phyloP scores from a whole-genome alignment of 2,329 filamentous ascomycete species.

The Mycocentrospora acerina region DNA sequence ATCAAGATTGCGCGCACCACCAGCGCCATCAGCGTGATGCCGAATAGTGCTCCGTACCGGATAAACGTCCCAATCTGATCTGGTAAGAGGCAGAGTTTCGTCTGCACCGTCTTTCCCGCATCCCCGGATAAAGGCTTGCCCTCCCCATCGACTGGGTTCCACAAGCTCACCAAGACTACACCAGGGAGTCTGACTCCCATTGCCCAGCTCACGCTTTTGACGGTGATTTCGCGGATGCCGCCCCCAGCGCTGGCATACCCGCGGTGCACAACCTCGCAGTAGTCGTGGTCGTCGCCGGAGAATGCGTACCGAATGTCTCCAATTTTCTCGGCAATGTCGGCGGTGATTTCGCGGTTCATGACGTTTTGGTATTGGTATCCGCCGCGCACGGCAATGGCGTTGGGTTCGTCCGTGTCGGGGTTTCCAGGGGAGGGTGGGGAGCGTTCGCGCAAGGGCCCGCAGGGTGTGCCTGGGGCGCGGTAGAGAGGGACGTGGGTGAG shows the following conservation, averaged over 20 bases:
- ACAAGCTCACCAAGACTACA: conserved; percentile 84
- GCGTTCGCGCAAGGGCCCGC: conserved; percentile 81
- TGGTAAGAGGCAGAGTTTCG: conserved; percentile 85
- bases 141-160: conserved; percentile 76
- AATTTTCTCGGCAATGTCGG: conserved; percentile 72
- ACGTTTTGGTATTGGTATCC: conserved; percentile 99
- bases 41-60: conserved; percentile 68
- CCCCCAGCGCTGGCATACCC: conserved; percentile 61
- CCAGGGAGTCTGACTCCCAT: conserved; percentile 91
- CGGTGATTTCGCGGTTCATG: conserved; percentile 73
- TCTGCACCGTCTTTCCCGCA: conserved; percentile 68
- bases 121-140: conserved; percentile 41
- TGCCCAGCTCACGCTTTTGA: conserved; percentile 93
- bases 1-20: conserved; percentile 47
- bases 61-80: conserved; percentile 85
- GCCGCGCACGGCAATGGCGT: conserved; percentile 72
- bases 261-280: conserved; percentile 85
- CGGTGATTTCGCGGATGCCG: conserved; percentile 75
- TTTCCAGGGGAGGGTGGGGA: conserved; percentile 68
- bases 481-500: conserved; percentile 91
- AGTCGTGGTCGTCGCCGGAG: conserved; percentile 96
- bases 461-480: conserved; percentile 78
- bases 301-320: conserved; percentile 85
- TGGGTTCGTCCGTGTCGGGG: conserved; percentile 65
- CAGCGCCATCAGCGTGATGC: conserved; percentile 53